phyloP scores from a whole-genome alignment of 768 basidiomycete genomes.

The Neoboletus magnificus region DNA sequence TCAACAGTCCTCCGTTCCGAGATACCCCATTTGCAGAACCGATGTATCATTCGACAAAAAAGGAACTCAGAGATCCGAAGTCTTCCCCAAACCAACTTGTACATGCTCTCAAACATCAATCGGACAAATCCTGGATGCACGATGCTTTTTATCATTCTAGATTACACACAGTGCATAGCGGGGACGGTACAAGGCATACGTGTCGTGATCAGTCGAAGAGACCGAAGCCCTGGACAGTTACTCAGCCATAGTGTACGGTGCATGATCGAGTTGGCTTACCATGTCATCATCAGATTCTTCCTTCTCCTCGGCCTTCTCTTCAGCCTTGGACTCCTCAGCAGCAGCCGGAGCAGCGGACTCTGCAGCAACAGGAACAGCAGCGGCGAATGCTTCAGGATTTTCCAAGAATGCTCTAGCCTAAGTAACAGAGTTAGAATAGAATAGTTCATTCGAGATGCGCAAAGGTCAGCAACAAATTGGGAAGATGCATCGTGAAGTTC shows the following conservation, averaged over 20 bases:
- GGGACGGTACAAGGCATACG: constrained; percentile 14
- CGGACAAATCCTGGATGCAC: constrained; percentile 5
- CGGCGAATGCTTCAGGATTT: constrained; percentile 97
- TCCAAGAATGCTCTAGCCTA: constrained; percentile 95
- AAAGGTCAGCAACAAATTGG: constrained; percentile 29
- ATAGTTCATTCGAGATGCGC: neutral
- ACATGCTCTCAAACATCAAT: constrained; percentile 2
- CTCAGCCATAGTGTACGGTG: neutral
- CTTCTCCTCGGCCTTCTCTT: constrained; percentile 80
- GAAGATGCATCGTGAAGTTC: constrained; percentile 48
- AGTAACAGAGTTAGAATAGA: constrained; percentile 5
- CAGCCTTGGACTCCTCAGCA: constrained; percentile 54
- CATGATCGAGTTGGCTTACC: constrained; percentile 42
- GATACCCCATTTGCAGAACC: constrained; percentile 5
- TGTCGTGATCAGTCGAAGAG: constrained; percentile 68
- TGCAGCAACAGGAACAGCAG: constrained; percentile 63
- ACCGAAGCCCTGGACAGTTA: constrained; percentile 73
- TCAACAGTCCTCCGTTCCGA: constrained; percentile 5
- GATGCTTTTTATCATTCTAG: constrained; percentile 15
- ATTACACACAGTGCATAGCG: constrained; percentile 21
- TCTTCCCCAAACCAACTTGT: neutral
- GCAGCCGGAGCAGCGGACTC: constrained; percentile 50
- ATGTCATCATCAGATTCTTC: constrained; percentile 88
- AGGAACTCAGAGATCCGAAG: neutral
- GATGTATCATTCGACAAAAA: neutral